Evolutionary conservation across 257 asterid genomes (phyloP).

Genomic region (Solanum piurae): DNA sequence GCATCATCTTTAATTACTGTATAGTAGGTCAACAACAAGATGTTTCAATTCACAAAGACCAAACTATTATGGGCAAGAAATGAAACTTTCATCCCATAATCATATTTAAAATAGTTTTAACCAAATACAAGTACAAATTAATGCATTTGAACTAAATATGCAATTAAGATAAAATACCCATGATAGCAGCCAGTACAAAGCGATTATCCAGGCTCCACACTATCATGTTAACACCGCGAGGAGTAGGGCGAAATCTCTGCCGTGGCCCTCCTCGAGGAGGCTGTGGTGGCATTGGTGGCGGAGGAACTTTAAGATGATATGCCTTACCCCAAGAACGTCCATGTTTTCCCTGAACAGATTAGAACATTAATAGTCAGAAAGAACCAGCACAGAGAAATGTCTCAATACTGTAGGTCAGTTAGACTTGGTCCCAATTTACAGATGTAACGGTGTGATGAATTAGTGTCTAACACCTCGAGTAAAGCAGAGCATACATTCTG

Average conservation of each 20-base stretch:
- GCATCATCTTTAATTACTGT: neutral
- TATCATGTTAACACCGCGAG: constrained; percentile 96
- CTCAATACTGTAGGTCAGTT: neutral
- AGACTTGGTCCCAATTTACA: neutral
- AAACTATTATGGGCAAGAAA: neutral
- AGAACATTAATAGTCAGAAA: neutral
- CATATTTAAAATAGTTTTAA: neutral
- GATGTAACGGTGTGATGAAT: neutral
- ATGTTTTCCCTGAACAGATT: constrained; percentile 41
- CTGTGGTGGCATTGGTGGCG: constrained; percentile 84
- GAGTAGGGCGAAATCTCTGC: constrained; percentile 86
- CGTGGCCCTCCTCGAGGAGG: constrained; percentile 97
- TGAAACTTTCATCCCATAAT: neutral
- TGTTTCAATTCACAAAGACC: neutral
- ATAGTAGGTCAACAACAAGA: neutral
- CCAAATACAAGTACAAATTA: neutral
- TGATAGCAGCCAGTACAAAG: constrained; percentile 95
- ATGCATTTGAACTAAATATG: neutral
- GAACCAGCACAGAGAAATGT: neutral
- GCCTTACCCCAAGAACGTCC: constrained; percentile 81
- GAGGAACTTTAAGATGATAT: constrained; percentile 96
- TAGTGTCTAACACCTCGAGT: neutral
- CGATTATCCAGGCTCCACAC: constrained; percentile 93
- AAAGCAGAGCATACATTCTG: neutral
- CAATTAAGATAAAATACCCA: constrained; percentile 43